These are phyloP conservation scores for Fusarium goolgardi DNA, from an alignment of 2,329 filamentous ascomycete species.

Conservation along the genomic window DNA sequence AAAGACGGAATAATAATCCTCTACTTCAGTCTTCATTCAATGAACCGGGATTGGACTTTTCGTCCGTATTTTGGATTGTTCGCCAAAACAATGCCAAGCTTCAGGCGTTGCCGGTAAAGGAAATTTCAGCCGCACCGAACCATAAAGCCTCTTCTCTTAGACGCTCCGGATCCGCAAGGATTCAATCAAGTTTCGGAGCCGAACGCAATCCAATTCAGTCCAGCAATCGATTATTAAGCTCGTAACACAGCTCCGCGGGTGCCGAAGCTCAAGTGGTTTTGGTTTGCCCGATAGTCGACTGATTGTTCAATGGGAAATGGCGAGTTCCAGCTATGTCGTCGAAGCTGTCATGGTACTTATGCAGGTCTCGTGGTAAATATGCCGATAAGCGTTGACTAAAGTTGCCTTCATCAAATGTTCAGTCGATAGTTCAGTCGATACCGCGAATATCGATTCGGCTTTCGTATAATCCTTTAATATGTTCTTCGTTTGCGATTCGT, in stretches of 20 bases:
- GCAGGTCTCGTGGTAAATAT: conserved; percentile 3
- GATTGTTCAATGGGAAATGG: neutral
- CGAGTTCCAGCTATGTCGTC: conserved; percentile 6
- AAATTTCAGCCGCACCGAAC: conserved; percentile 26
- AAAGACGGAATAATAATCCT: conserved; percentile 39
- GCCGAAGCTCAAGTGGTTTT: neutral
- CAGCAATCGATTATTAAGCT: conserved; percentile 9
- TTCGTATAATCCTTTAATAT: neutral
- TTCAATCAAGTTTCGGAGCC: conserved; percentile 24
- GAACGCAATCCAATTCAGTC: conserved; percentile 14
- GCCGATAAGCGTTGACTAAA: neutral
- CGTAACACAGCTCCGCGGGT: conserved; percentile 1
- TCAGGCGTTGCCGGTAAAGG: conserved; percentile 12
- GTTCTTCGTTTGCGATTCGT: conserved; percentile 5
- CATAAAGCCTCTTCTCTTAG: conserved; percentile 21
- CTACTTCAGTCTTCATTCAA: conserved; percentile 28
- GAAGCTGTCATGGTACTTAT: neutral
- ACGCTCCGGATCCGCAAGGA: conserved; percentile 15
- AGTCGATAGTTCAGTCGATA: neutral
- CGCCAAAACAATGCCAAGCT: conserved; percentile 15
- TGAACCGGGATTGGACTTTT: neutral
- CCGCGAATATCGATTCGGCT: neutral
- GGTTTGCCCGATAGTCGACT: neutral
- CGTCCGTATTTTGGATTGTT: neutral
- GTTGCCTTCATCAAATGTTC: conserved; percentile 1